Conservation (phyloP, 768 basidiomycete species). For the Lentinula aciculospora region DNA sequence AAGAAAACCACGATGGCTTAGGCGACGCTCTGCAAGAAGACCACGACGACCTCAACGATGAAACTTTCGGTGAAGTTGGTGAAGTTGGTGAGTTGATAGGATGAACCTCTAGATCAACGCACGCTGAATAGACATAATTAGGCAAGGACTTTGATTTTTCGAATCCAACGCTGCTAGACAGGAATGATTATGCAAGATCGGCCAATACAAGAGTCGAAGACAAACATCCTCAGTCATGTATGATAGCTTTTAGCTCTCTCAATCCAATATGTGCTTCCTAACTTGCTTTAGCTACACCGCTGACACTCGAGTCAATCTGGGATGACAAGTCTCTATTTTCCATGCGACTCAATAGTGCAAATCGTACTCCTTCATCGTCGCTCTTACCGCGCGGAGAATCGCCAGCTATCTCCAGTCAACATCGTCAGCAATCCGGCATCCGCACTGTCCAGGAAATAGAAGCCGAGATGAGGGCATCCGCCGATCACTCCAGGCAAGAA, state of each 20-base stretch:
- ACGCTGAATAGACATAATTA: slow-evolving; percentile 21
- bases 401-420: slow-evolving; percentile 12
- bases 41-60: slow-evolving; percentile 91
- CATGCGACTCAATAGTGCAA: slow-evolving; percentile 44
- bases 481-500: slow-evolving; percentile 34
- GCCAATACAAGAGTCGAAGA: not conserved
- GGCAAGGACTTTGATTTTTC: slow-evolving; percentile 93
- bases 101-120: slow-evolving; percentile 4
- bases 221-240: not conserved
- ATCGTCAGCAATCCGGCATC: slow-evolving; percentile 28
- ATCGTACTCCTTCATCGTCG: slow-evolving; percentile 24
- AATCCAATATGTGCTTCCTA: not conserved
- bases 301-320: slow-evolving; percentile 74
- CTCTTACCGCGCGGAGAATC: slow-evolving; percentile 7
- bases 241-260: not conserved
- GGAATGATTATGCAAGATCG: slow-evolving; percentile 18
- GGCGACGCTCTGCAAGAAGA: slow-evolving; percentile 85
- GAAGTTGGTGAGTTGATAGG: slow-evolving; percentile 51
- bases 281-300: slow-evolving; percentile 32
- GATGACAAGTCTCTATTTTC: slow-evolving; percentile 77
- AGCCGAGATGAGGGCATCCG: slow-evolving; percentile 70
- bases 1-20: slow-evolving; percentile 85
- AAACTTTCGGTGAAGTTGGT: slow-evolving; percentile 81
- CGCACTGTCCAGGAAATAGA: slow-evolving; percentile 81
- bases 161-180: slow-evolving; percentile 30